Conservation (phyloP, 108 stramenopile genomes). For the Fragilaria radians region DNA sequence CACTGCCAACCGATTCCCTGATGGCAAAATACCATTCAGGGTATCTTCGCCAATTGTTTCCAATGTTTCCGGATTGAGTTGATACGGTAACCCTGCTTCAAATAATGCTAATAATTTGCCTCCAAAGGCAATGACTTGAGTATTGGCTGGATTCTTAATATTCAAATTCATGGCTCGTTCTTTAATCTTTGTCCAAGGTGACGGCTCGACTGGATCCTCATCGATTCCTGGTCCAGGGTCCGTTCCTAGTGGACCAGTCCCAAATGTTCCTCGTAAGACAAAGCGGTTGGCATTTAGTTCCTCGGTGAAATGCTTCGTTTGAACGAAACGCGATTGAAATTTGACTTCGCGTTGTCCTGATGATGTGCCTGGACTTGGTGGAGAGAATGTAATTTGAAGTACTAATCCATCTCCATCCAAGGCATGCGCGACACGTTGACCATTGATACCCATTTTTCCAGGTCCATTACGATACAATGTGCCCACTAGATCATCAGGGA, state of each 20-base stretch:
- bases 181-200: constrained; percentile 23
- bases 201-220: constrained; percentile 25
- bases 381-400: constrained; percentile 23
- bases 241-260: constrained; percentile 22
- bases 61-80: constrained; percentile 38
- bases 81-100: constrained; percentile 50
- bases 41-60: constrained; percentile 42
- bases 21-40: constrained; percentile 16
- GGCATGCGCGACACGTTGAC: constrained; percentile 39
- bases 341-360: constrained; percentile 12
- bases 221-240: constrained; percentile 30
- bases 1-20: constrained; percentile 4
- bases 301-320: constrained; percentile 32
- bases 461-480: constrained; percentile 53
- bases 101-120: constrained; percentile 54
- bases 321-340: constrained; percentile 44
- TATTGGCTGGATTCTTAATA: constrained; percentile 62
- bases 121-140: constrained; percentile 53
- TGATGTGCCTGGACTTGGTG: background rate
- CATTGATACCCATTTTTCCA: constrained; percentile 46
- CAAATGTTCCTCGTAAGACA: constrained; percentile 42
- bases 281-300: constrained; percentile 26
- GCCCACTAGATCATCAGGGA: constrained; percentile 46
- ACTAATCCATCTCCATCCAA: constrained; percentile 53
- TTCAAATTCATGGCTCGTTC: constrained; percentile 42